Conservation (phyloP, 345 rosid species). For the Brassica nigra region DNA sequence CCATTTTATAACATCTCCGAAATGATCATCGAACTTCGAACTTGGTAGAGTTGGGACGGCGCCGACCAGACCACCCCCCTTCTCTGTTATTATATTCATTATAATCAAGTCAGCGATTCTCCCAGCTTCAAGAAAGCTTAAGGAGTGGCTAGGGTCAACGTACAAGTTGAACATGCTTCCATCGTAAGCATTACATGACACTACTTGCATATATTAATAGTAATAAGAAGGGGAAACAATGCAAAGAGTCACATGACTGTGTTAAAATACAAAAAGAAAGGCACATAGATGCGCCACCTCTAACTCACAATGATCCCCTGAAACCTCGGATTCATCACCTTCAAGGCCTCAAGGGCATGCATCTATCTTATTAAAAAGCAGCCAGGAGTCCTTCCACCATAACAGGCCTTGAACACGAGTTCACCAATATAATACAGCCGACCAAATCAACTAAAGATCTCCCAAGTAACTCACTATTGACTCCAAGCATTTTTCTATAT, state of each 20-base stretch:
- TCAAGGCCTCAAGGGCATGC: slow-evolving; percentile 11
- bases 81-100: slow-evolving; percentile 25
- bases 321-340: slow-evolving; percentile 30
- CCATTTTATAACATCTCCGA: slow-evolving; percentile 4
- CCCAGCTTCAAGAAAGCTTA: slow-evolving; percentile 35
- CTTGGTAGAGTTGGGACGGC: slow-evolving; percentile 56
- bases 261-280: slow-evolving; percentile 7
- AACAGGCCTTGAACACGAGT: slow-evolving; percentile 25
- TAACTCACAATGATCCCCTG: slow-evolving; percentile 17
- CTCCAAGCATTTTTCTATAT: slow-evolving; percentile 34
- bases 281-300: slow-evolving; percentile 9
- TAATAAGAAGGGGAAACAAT: no score
- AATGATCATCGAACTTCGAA: background rate
- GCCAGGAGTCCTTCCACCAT: slow-evolving; percentile 17
- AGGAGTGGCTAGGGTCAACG: slow-evolving; percentile 28
- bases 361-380: background rate
- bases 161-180: slow-evolving; percentile 27
- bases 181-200: background rate
- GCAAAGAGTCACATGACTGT: background rate
- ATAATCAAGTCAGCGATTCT: slow-evolving; percentile 32
- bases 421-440: slow-evolving; percentile 38
- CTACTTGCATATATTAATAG: background rate
- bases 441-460: slow-evolving; percentile 51
- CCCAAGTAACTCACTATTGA: slow-evolving; percentile 24
- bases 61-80: slow-evolving; percentile 54